Evolutionary conservation across 2,329 filamentous ascomycete species (phyloP).

Genomic region (Sordariomycetes sp.): DNA sequence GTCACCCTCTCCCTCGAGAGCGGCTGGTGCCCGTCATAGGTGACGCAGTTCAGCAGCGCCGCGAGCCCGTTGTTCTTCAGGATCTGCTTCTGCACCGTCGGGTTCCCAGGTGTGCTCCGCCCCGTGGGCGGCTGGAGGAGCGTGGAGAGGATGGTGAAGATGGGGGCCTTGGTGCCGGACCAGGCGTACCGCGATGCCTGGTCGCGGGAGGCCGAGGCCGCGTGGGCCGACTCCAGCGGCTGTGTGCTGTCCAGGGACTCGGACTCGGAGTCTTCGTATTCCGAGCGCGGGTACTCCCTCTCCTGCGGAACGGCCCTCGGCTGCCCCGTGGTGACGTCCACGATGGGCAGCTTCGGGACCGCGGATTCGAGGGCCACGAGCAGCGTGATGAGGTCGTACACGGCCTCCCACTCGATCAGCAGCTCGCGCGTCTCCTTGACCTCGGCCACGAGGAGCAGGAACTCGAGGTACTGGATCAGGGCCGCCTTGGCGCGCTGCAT

Average conservation of each 20-base stretch:
- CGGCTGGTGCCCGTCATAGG: conserved; percentile 86
- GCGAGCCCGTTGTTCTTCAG: conserved; percentile 78
- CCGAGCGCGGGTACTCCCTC: not conserved
- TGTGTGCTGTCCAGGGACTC: conserved; percentile 21
- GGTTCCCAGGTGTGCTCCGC: conserved; percentile 50
- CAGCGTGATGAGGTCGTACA: conserved; percentile 78
- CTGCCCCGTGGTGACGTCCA: conserved; percentile 18
- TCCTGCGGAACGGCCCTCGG: conserved; percentile 17
- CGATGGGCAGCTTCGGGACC: conserved; percentile 71
- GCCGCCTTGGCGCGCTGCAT: conserved; percentile 96
- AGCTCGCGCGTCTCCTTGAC: conserved; percentile 73
- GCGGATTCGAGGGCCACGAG: conserved; percentile 80
- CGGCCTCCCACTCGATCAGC: conserved; percentile 83
- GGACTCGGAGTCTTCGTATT: conserved; percentile 1
- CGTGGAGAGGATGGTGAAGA: conserved; percentile 80
- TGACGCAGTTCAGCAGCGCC: conserved; percentile 77
- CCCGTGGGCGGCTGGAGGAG: conserved; percentile 73
- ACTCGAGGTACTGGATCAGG: conserved; percentile 87
- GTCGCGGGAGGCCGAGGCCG: conserved; percentile 25
- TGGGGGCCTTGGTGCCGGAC: conserved; percentile 78
- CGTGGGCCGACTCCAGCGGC: conserved; percentile 21
- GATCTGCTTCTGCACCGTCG: conserved; percentile 79
- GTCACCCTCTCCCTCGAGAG: conserved; percentile 89
- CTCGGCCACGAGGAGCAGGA: conserved; percentile 82
- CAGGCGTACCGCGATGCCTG: conserved; percentile 54